These are phyloP conservation scores for maize (Zea mays) DNA, from an alignment of 176 grass and related monocot species.

Conservation along the genomic window DNA sequence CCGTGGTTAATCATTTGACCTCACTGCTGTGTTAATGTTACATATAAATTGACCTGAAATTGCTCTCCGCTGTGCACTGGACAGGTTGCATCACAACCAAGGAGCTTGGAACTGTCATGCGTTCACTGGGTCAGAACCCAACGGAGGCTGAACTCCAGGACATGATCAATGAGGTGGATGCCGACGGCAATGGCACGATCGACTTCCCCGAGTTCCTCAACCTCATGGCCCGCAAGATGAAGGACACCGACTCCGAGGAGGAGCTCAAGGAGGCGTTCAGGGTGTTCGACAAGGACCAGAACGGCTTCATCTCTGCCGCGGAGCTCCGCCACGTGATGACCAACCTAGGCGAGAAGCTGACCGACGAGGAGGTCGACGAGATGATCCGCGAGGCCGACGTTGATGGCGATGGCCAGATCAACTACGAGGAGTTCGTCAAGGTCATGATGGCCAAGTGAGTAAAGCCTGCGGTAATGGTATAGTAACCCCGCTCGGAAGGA, in stretches of 20 bases:
- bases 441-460: constrained; percentile 97
- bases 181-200: constrained; percentile 85
- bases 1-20: not conserved
- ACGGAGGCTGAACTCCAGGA: constrained; percentile 94
- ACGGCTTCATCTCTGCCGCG: constrained; percentile 88
- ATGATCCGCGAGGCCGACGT: constrained; percentile 92
- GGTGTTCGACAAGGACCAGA: constrained; percentile 96
- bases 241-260: constrained; percentile 89
- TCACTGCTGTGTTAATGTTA: not conserved
- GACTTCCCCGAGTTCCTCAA: constrained; percentile 93
- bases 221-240: constrained; percentile 98
- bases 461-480: not conserved
- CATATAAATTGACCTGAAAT: constrained; percentile 12
- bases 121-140: constrained; percentile 88
- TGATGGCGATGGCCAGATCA: constrained; percentile 86
- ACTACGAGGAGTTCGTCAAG: constrained; percentile 95
- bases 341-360: constrained; percentile 90
- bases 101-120: constrained; percentile 94
- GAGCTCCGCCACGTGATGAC: constrained; percentile 94
- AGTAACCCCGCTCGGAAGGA: constrained; percentile 33
- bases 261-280: constrained; percentile 96
- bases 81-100: constrained; percentile 97
- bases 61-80: not conserved
- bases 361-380: constrained; percentile 86
- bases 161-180: constrained; percentile 95